Conservation (phyloP, 345 rosid genomes). For the Turnera subulata region DNA sequence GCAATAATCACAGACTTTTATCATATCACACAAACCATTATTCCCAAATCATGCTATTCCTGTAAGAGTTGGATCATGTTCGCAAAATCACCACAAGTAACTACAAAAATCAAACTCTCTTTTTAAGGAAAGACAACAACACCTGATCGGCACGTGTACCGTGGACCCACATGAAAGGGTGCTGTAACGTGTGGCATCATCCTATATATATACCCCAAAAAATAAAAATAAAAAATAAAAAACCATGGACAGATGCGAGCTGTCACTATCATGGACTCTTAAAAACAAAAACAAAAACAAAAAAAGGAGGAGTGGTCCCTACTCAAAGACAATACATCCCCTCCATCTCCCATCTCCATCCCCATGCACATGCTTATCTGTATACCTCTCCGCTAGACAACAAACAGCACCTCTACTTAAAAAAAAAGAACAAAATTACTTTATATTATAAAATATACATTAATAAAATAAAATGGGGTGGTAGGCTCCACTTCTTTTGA, state of each 20-base stretch:
- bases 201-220: not conserved
- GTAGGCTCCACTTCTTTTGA: slow-evolving; percentile 24
- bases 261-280: slow-evolving; percentile 16
- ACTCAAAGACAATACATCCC: not conserved
- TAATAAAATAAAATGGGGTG: no score
- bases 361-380: slow-evolving; percentile 2
- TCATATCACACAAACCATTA: no score
- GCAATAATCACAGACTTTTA: no score
- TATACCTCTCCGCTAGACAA: no score
- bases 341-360: not conserved
- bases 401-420: not conserved
- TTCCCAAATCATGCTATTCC: no score
- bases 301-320: slow-evolving; percentile 23
- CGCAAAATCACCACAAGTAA: no score
- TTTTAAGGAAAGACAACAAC: slow-evolving; percentile 22
- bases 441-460: not conserved
- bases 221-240: not conserved
- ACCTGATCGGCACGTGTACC: slow-evolving; percentile 21
- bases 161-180: slow-evolving; percentile 11
- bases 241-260: slow-evolving; percentile 17
- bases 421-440: not conserved
- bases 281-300: no score
- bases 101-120: no score
- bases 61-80: no score
- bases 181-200: slow-evolving; percentile 25